A percentile compares a stretch with the other conserved stretches of the same genome.
Evolutionary conservation across 768 basidiomycete species (phyloP).

Genomic region (Leucocoprinus leucothites): DNA sequence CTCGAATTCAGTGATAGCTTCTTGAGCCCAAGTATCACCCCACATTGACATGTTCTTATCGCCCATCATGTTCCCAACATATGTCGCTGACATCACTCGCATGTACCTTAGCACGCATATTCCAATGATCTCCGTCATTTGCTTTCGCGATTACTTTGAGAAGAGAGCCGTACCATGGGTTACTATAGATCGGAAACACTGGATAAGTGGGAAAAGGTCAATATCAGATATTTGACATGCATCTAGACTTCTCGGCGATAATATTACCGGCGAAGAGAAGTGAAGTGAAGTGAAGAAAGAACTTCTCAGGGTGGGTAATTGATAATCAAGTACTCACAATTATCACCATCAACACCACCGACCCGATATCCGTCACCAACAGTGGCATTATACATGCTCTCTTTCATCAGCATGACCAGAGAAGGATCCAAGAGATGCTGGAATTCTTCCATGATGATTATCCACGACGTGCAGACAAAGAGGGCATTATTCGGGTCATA

Average conservation of each 20-base stretch:
- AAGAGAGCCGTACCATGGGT: neutral
- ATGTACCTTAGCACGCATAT: too few relatives aligned
- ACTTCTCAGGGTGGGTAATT: too few relatives aligned
- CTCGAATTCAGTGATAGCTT: conserved; percentile 25
- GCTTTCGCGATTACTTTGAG: too few relatives aligned
- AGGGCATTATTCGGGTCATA: conserved; percentile 26
- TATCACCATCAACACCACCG: conserved; percentile 27
- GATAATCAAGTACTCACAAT: conserved; percentile 18
- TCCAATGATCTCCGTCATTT: too few relatives aligned
- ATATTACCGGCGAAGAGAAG: too few relatives aligned
- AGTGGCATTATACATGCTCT: conserved; percentile 31
- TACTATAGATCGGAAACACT: conserved; percentile 7
- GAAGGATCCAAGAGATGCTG: conserved; percentile 22
- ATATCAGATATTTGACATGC: neutral
- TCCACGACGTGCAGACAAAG: conserved; percentile 28
- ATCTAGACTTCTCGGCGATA: too few relatives aligned
- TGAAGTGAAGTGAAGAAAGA: too few relatives aligned
- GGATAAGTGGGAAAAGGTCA: neutral
- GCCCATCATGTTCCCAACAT: conserved; percentile 26
- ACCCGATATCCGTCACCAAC: conserved; percentile 29
- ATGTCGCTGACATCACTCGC: conserved; percentile 29
- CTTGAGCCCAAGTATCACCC: conserved; percentile 27
- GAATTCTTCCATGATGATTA: conserved; percentile 29
- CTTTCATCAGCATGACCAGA: conserved; percentile 22
- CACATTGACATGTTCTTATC: conserved; percentile 28